phyloP scores from a whole-genome alignment of 202 grass and related monocot species.

The Eragrostis tef region DNA sequence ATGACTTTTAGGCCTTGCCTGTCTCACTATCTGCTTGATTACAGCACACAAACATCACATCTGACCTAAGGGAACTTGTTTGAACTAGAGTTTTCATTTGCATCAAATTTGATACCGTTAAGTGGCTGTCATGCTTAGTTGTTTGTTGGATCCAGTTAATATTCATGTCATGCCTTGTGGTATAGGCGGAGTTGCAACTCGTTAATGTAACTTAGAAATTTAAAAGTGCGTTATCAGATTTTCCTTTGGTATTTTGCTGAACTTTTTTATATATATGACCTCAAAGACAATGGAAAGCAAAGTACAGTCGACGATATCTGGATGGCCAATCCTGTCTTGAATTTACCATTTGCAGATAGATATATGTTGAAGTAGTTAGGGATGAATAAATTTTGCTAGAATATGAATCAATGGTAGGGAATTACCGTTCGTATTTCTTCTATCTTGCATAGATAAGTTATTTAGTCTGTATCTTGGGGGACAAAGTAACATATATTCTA shows the following conservation, averaged over 20 bases:
- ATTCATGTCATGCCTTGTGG: neutral
- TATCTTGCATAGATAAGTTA: neutral
- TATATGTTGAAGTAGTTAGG: slow-evolving; percentile 18
- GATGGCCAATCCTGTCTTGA: neutral
- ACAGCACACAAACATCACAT: neutral
- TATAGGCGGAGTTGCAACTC: neutral
- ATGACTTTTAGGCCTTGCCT: neutral
- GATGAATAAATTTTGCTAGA: neutral
- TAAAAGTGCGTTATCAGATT: neutral
- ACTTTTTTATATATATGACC: neutral
- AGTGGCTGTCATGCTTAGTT: neutral
- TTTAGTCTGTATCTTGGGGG: neutral
- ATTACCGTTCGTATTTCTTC: neutral
- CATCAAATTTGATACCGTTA: neutral
- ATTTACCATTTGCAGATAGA: neutral
- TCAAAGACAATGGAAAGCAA: neutral
- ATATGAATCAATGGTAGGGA: neutral
- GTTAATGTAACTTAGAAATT: neutral
- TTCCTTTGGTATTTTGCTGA: neutral
- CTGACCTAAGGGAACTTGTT: neutral
- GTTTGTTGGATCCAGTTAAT: neutral
- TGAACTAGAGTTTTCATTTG: neutral
- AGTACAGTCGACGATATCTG: neutral
- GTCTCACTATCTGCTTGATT: neutral
- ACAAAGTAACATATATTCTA: neutral